Percentiles rank a stretch among this genome's conserved stretches.
Evolutionary conservation across 257 asterid species (phyloP).

Genomic region (Salvia rosmarinus): DNA sequence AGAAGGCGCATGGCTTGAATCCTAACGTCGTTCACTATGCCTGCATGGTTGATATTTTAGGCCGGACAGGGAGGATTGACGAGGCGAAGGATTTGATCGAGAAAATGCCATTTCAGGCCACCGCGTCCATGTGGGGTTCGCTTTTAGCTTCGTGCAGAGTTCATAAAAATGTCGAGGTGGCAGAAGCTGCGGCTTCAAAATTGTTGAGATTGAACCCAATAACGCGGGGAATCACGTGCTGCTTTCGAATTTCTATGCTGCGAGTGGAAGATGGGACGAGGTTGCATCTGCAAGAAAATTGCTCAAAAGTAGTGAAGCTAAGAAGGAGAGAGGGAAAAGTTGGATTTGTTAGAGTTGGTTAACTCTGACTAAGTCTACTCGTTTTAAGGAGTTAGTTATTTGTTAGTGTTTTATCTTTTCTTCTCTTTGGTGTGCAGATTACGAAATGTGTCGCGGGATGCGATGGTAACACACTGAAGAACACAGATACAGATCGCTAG

Average conservation of each 20-base stretch:
- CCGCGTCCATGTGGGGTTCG: slow-evolving; percentile 94
- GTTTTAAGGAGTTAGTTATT: too few species aligned
- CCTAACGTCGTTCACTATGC: slow-evolving; percentile 72
- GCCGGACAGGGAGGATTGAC: slow-evolving; percentile 62
- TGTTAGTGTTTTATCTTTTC: too few species aligned
- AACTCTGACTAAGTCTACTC: too few species aligned
- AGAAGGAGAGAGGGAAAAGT: slow-evolving; percentile 90
- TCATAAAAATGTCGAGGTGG: slow-evolving; percentile 68
- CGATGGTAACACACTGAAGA: too few species aligned
- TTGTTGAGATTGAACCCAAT: slow-evolving; percentile 80
- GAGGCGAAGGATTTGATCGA: slow-evolving; percentile 78
- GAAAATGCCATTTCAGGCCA: slow-evolving; percentile 76
- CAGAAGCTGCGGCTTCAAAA: slow-evolving; percentile 72
- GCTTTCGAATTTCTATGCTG: slow-evolving; percentile 84
- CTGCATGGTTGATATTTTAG: slow-evolving; percentile 89
- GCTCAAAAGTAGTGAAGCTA: slow-evolving; percentile 65
- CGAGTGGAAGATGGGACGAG: slow-evolving; percentile 69
- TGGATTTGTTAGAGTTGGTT: too few species aligned
- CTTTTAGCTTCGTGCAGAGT: slow-evolving; percentile 81
- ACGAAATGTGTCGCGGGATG: too few species aligned
- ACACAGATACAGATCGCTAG: too few species aligned
- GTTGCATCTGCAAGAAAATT: slow-evolving; percentile 77
- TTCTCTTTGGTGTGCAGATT: too few species aligned
- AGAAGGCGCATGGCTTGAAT: slow-evolving; percentile 56
- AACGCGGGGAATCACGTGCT: slow-evolving; percentile 88